Conservation (phyloP, 441 rosid genomes). For the Theobroma grandiflorum region DNA sequence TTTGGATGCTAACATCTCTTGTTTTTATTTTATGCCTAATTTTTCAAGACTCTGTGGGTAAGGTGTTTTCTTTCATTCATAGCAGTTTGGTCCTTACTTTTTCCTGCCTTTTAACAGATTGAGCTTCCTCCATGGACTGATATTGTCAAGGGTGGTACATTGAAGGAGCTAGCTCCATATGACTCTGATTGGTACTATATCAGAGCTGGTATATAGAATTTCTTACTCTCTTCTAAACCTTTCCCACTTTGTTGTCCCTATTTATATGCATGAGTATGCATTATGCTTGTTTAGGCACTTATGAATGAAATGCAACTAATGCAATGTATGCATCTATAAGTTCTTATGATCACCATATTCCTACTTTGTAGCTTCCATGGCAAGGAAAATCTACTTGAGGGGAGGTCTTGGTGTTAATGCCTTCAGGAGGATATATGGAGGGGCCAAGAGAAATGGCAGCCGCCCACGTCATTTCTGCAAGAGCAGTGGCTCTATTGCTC, state of each 20-base stretch:
- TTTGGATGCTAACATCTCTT: background rate
- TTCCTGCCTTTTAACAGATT: conserved; percentile 43
- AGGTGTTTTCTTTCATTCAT: background rate
- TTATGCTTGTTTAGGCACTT: background rate
- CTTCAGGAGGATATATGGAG: conserved; percentile 91
- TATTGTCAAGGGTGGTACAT: conserved; percentile 84
- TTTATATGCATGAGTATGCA: background rate
- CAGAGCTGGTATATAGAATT: conserved; percentile 68
- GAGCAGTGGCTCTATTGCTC: conserved; percentile 90
- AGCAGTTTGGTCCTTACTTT: background rate
- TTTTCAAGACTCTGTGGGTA: background rate
- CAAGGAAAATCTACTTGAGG: conserved; percentile 87
- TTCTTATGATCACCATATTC: background rate
- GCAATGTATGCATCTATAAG: background rate
- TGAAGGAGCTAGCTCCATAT: conserved; percentile 95
- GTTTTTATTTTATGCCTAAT: background rate
- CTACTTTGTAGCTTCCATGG: conserved; percentile 77
- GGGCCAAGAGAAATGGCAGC: conserved; percentile 93
- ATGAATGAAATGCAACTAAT: background rate
- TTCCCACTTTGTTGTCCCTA: background rate
- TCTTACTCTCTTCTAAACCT: background rate
- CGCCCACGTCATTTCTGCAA: conserved; percentile 93
- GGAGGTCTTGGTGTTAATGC: conserved; percentile 96
- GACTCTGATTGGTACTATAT: conserved; percentile 98
- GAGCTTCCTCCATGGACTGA: conserved; percentile 95